Percentiles rank a stretch among this genome's conserved stretches.
phyloP scores from a whole-genome alignment of 2,329 filamentous ascomycete species.

The Knufia petricola region DNA sequence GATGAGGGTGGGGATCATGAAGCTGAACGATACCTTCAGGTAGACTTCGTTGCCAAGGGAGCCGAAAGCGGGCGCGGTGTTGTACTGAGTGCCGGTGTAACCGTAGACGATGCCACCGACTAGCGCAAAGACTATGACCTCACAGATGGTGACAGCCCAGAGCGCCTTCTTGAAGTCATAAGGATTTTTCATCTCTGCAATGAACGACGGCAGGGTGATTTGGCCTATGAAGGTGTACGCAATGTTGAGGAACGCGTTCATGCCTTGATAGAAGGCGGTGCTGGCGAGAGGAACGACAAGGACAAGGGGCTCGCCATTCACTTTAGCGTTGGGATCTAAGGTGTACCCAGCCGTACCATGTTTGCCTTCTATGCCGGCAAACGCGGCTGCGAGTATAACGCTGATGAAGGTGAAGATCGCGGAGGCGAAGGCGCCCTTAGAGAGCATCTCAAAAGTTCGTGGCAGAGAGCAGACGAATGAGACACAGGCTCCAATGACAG shows the following conservation, averaged over 20 bases:
- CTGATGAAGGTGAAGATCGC: conserved; percentile 86
- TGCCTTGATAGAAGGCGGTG: conserved; percentile 70
- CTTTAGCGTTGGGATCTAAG: conserved; percentile 36
- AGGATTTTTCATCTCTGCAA: conserved; percentile 77
- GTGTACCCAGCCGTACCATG: conserved; percentile 55
- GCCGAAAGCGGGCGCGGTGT: conserved; percentile 77
- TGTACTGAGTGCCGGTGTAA: conserved; percentile 85
- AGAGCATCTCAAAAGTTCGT: conserved; percentile 71
- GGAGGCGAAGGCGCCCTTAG: conserved; percentile 67
- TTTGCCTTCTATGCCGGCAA: conserved; percentile 64
- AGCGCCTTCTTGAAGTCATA: conserved; percentile 87
- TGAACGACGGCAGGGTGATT: conserved; percentile 88
- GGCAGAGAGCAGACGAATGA: conserved; percentile 74
- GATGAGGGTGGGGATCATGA: conserved; percentile 91
- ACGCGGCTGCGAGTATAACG: conserved; percentile 72
- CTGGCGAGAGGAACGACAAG: conserved; percentile 56
- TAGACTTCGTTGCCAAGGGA: conserved; percentile 63
- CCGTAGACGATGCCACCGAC: conserved; percentile 55
- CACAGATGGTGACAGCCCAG: conserved; percentile 80
- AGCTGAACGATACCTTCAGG: conserved; percentile 83
- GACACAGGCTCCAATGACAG: conserved; percentile 62
- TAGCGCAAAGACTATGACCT: conserved; percentile 75
- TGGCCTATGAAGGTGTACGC: conserved; percentile 94
- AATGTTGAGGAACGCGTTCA: conserved; percentile 90
- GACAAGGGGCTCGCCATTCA: conserved; percentile 59